These are phyloP conservation scores for Colletotrichum noveboracense DNA, from an alignment of 2,329 filamentous ascomycete genomes.

Conservation along the genomic window DNA sequence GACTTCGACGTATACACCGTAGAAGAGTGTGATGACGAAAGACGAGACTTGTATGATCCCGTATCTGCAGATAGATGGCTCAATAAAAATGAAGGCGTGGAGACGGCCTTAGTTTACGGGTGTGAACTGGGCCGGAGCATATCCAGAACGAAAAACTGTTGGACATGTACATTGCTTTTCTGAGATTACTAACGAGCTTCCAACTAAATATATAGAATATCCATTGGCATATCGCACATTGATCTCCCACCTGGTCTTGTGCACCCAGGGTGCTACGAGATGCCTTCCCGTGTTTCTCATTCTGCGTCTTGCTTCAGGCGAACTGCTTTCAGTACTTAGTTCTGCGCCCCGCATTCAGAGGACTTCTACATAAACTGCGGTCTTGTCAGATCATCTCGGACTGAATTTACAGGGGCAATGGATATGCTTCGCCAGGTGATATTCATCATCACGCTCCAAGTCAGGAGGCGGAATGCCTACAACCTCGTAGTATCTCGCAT, in stretches of 20 bases:
- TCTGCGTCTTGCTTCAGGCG: background rate
- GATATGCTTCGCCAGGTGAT: background rate
- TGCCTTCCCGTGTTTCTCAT: too few species aligned
- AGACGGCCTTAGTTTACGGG: background rate
- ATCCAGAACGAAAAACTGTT: too few species aligned
- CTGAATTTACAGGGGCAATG: background rate
- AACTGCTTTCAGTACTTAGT: fast-evolving
- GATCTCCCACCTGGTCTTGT: fast-evolving
- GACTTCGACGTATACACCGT: background rate
- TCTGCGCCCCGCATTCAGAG: fast-evolving
- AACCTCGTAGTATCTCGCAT: fast-evolving
- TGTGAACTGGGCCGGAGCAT: background rate
- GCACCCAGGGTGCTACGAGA: background rate
- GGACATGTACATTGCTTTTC: background rate
- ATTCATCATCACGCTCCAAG: background rate
- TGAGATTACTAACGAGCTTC: background rate
- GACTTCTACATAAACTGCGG: fast-evolving
- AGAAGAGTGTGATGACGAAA: background rate
- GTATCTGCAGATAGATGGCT: background rate
- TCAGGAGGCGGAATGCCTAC: background rate
- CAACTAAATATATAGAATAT: background rate
- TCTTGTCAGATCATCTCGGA: background rate
- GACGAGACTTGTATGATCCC: background rate
- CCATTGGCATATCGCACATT: background rate
- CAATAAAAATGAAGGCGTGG: background rate